These are phyloP conservation scores for Leccinum laetum DNA, from an alignment of 1,284 basidiomycete species.

Conservation along the genomic window DNA sequence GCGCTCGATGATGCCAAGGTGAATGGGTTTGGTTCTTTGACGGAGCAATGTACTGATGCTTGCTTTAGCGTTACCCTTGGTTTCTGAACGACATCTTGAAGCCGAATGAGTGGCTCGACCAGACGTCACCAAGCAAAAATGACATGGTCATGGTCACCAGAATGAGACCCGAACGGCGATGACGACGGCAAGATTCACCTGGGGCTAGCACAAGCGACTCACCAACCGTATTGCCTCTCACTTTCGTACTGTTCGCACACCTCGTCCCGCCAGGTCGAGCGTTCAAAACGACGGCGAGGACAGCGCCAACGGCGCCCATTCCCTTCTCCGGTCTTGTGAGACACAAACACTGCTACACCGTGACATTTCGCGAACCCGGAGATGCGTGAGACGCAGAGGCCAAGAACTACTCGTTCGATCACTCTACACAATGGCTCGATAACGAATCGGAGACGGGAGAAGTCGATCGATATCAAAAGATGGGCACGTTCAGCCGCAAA, in stretches of 20 bases:
- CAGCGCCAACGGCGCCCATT: conserved; percentile 31
- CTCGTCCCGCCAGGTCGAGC: conserved; percentile 36
- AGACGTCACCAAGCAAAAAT: conserved; percentile 66
- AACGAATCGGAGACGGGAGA: conserved; percentile 28
- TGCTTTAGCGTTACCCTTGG: conserved; percentile 65
- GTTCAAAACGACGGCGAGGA: conserved; percentile 26
- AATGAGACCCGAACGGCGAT: conserved; percentile 83
- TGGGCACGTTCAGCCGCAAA: conserved; percentile 32
- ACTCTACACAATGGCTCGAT: conserved; percentile 22
- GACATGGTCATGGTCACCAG: conserved; percentile 68
- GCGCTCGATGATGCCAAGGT: conserved; percentile 89
- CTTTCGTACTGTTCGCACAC: conserved; percentile 42
- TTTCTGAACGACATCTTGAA: conserved; percentile 75
- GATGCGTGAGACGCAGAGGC: conserved; percentile 20
- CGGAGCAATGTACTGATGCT: conserved; percentile 12
- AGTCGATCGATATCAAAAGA: conserved; percentile 30
- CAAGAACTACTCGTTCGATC: conserved; percentile 18
- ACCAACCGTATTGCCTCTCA: conserved; percentile 46
- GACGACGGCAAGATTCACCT: conserved; percentile 56
- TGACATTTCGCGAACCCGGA: conserved; percentile 12
- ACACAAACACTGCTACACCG: conserved; percentile 18
- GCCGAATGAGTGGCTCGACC: conserved; percentile 73
- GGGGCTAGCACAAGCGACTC: conserved; percentile 49
- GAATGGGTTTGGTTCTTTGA: conserved; percentile 26
- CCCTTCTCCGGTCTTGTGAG: conserved; percentile 18